phyloP scores from a whole-genome alignment of 2,329 filamentous ascomycete genomes.

The Colletotrichum siamense region DNA sequence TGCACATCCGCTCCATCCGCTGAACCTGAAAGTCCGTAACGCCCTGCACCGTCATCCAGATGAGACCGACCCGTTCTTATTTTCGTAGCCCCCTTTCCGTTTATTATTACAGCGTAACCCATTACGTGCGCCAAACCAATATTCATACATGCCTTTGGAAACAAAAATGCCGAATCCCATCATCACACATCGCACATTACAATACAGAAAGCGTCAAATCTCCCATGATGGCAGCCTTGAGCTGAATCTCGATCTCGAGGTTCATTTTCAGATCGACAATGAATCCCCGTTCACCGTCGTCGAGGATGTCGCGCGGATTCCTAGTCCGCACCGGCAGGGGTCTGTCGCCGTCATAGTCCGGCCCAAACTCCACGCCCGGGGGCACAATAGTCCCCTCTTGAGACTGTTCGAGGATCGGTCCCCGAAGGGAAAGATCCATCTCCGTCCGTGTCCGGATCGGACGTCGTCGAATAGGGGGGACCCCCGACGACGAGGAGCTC shows the following conservation, averaged over 20 bases:
- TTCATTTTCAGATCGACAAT: conserved; percentile 16
- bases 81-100: neutral
- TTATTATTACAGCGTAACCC: neutral
- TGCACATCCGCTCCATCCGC: neutral
- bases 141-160: neutral
- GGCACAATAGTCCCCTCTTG: neutral
- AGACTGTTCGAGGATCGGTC: neutral
- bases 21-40: neutral
- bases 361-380: neutral
- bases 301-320: conserved; percentile 13
- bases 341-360: neutral
- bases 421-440: neutral
- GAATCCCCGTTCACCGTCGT: conserved; percentile 17
- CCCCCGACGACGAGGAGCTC: conserved; percentile 7
- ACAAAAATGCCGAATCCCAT: neutral
- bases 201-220: conserved; percentile 15
- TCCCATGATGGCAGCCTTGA: conserved; percentile 13
- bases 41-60: neutral
- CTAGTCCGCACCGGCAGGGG: conserved; percentile 7
- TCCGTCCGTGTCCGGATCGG: neutral
- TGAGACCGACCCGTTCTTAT: neutral
- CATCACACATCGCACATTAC: neutral
- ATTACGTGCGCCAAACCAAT: neutral
- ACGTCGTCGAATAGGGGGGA: conserved; percentile 5
- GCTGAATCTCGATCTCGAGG: conserved; percentile 6